Conservation (phyloP, 2,329 filamentous ascomycete genomes). For the Ophiostoma novo-ulmi region DNA sequence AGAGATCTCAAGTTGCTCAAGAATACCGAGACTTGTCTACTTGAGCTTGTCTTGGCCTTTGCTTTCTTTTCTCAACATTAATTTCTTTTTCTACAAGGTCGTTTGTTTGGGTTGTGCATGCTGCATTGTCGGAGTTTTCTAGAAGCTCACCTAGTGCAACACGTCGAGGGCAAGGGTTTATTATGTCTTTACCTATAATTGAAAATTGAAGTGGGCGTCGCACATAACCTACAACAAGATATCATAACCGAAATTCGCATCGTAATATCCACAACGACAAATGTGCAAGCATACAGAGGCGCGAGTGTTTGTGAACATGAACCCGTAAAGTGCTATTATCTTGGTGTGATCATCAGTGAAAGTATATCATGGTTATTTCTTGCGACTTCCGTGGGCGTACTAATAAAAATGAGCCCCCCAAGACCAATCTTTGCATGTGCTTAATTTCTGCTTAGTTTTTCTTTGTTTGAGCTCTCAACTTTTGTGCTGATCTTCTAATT, state of each 20-base stretch:
- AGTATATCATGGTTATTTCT: neutral
- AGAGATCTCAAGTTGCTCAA: slow-evolving; percentile 5
- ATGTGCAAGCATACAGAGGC: neutral
- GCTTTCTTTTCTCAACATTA: neutral
- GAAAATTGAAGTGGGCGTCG: neutral
- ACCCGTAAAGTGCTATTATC: no score
- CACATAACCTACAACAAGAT: slow-evolving; percentile 2
- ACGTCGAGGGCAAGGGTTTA: neutral
- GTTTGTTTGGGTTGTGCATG: neutral
- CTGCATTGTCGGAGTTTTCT: neutral
- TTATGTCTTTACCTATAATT: neutral
- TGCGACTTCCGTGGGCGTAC: neutral
- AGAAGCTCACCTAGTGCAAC: neutral
- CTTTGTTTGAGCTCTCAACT: neutral
- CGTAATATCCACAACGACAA: neutral
- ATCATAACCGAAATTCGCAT: neutral
- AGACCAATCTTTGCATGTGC: no score
- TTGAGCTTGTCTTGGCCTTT: neutral
- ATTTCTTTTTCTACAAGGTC: neutral
- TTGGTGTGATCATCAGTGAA: neutral
- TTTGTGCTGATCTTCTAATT: neutral
- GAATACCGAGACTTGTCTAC: neutral
- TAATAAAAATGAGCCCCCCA: no score
- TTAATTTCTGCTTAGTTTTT: neutral
- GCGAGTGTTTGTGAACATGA: neutral